Conservation (phyloP, 2,329 filamentous ascomycete genomes). For the Alternaria arborescens region DNA sequence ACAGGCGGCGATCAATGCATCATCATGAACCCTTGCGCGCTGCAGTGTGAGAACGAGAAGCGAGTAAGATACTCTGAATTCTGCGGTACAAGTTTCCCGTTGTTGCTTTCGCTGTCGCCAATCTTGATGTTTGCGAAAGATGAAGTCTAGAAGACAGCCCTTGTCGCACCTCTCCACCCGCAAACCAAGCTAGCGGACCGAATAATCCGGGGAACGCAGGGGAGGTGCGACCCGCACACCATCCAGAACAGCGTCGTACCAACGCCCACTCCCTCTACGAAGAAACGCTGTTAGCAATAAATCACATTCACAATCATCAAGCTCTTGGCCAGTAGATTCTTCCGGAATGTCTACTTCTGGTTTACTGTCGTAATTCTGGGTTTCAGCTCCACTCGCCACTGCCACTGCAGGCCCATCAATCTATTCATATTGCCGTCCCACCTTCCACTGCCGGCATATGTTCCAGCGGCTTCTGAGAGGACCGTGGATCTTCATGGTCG, state of each 20-base stretch:
- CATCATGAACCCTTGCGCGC: not conserved
- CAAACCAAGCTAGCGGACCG: slow-evolving; percentile 17
- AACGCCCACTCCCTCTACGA: not conserved
- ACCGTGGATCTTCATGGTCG: slow-evolving; percentile 5
- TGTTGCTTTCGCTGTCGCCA: not conserved
- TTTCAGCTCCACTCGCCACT: slow-evolving; percentile 3
- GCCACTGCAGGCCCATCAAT: not conserved
- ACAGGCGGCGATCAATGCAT: not conserved
- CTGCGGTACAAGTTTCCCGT: not conserved
- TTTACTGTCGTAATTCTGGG: not conserved
- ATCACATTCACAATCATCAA: not conserved
- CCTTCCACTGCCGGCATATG: not conserved
- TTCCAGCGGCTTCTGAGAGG: not conserved
- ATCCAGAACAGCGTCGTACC: not conserved
- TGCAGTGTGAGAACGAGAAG: not conserved
- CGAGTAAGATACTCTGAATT: not conserved
- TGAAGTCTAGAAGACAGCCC: not conserved
- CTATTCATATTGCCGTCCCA: slow-evolving; percentile 14
- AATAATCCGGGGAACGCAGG: slow-evolving; percentile 15
- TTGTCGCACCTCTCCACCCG: not conserved
- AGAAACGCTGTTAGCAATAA: not conserved
- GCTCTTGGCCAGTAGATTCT: not conserved
- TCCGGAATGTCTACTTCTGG: not conserved
- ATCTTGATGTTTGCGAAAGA: not conserved
- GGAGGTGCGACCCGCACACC: not conserved